Evolutionary conservation across 768 basidiomycete genomes (phyloP), one percentile per base, ranked within the genome.

Genomic region (Leucocoprinus sp.): DNA sequence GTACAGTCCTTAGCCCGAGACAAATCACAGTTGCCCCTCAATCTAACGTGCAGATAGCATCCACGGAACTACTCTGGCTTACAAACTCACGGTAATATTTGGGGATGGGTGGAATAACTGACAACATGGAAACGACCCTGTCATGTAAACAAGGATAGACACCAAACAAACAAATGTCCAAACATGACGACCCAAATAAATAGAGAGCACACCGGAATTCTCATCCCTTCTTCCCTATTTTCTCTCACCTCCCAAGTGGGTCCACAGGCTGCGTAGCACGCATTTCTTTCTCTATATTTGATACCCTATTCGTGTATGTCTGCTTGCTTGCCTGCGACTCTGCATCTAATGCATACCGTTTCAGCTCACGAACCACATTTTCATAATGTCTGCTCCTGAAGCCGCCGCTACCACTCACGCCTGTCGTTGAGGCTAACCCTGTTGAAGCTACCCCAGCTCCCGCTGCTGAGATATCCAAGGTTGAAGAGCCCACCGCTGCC

Each of bases 301-400:
- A 72, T 74, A 64, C 64, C 67, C 60, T 65, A 66, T 71, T 66
- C 68, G 63, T 66, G 71, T 74, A 55, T 53, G 69, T 68, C 34
- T 52, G 43, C 49, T 37, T 44, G 43, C 50, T 34, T 45, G 50
- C 49, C 46, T 44, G 22, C 43, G 50, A 55, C 28, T 43, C 44
- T 31, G 29, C 34, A 45, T 49, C 42, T 55, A 45, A 28, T 50
- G 51, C 38, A 41, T 51, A 42, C 45, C 1, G 17, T 39, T 54
- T 54, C 45, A 80, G 76, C 76, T 75, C 74, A 72, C 69, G 71
- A 70, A 66, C 62, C 67, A 62, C 66, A 68, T 66, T 70, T 66
- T 68, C 68, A 78, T 88, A 87, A 90, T 92, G 86, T 89, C 88
- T 74, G 76, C 83, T 65, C 63, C 81, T 58, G 84, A 82, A 65